Percentiles rank a stretch among this genome's conserved stretches.
Conservation (phyloP, 129 eudicot genomes). For the Logfia minima region DNA sequence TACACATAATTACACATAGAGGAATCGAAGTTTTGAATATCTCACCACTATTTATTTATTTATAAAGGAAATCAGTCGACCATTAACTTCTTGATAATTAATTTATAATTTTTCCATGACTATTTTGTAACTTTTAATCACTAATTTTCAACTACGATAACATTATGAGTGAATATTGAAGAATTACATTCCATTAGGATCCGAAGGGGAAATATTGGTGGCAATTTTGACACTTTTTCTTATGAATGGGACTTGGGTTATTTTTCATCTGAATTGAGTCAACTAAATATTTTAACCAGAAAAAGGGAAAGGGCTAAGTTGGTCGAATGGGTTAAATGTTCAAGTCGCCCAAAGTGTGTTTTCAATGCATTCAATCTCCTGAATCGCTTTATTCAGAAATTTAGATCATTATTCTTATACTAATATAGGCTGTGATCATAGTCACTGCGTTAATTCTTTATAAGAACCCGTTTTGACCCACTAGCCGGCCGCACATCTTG, state of each 20-base stretch:
- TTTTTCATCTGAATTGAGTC: neutral
- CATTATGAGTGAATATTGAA: too few relatives aligned
- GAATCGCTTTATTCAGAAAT: too few relatives aligned
- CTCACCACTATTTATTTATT: neutral
- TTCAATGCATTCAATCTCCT: too few relatives aligned
- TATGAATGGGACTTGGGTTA: neutral
- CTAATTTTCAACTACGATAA: too few relatives aligned
- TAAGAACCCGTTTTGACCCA: neutral
- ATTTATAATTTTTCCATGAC: neutral
- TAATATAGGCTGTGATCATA: neutral
- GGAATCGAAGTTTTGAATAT: neutral
- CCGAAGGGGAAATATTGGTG: too few relatives aligned
- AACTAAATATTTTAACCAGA: neutral
- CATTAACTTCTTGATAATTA: neutral
- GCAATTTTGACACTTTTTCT: too few relatives aligned
- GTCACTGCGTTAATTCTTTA: neutral
- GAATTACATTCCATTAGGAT: too few relatives aligned
- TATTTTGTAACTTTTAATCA: neutral
- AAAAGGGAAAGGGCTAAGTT: neutral
- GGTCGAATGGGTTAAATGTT: neutral
- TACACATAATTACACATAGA: neutral
- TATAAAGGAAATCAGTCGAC: neutral
- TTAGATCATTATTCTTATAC: too few relatives aligned
- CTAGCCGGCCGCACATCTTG: too few relatives aligned
- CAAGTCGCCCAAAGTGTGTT: neutral